A percentile compares a stretch with the other conserved stretches of the same genome.
Conservation (phyloP, 1,284 basidiomycete species). For the Boletus semigastroideus region DNA sequence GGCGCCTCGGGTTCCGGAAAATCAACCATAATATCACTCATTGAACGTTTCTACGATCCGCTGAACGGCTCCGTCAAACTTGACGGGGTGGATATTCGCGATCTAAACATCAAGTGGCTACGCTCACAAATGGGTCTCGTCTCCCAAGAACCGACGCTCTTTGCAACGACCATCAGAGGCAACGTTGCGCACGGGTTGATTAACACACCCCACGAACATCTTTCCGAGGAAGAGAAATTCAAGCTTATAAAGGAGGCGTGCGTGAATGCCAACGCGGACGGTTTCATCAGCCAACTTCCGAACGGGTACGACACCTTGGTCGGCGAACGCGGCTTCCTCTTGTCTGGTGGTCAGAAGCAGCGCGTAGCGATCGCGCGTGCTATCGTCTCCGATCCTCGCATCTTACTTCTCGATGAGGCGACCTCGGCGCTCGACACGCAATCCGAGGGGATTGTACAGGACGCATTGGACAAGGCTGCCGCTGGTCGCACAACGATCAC, state of each 20-base stretch:
- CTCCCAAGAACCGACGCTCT: constrained; percentile 87
- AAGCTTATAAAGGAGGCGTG: constrained; percentile 84
- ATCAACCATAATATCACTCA: constrained; percentile 73
- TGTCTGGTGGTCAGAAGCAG: constrained; percentile 94
- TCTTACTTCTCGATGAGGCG: constrained; percentile 84
- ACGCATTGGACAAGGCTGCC: constrained; percentile 90
- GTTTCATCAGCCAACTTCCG: constrained; percentile 84
- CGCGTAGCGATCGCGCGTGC: constrained; percentile 90
- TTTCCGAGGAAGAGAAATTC: constrained; percentile 75
- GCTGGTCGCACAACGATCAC: constrained; percentile 79
- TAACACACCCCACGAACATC: constrained; percentile 66
- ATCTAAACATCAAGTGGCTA: constrained; percentile 86
- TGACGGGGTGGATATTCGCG: constrained; percentile 76
- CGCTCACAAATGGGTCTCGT: constrained; percentile 89
- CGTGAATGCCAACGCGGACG: constrained; percentile 90
- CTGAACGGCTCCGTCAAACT: constrained; percentile 69
- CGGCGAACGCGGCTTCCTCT: constrained; percentile 88
- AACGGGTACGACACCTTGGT: constrained; percentile 89
- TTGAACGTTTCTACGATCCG: constrained; percentile 91
- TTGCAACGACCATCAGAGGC: constrained; percentile 72
- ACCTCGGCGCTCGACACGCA: constrained; percentile 90
- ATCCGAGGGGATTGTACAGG: constrained; percentile 90
- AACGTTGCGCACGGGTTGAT: constrained; percentile 93
- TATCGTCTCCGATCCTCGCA: constrained; percentile 87
- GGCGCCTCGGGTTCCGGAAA: constrained; percentile 92